phyloP scores from a whole-genome alignment of 352 stramenopile genomes.

The Pythium dissotocum region DNA sequence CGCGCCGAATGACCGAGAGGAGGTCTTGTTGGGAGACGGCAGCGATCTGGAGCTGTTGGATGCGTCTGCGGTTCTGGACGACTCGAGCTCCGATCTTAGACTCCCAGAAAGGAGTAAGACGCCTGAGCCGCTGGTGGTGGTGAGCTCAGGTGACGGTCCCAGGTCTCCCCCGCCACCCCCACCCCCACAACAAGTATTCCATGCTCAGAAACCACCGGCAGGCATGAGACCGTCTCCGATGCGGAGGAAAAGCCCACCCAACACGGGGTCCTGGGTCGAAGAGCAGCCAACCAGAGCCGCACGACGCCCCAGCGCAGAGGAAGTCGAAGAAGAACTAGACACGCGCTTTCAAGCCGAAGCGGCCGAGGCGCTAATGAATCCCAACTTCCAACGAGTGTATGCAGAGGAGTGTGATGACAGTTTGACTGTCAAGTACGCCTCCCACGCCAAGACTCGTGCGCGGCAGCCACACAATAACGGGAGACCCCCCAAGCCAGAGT shows the following conservation, averaged over 20 bases:
- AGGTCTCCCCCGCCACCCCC: neutral
- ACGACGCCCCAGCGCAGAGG: constrained; percentile 14
- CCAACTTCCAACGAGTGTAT: constrained; percentile 81
- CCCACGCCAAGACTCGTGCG: constrained; percentile 19
- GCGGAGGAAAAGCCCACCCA: constrained; percentile 6
- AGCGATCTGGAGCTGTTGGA: constrained; percentile 57
- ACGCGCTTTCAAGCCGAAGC: constrained; percentile 48
- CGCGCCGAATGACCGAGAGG: constrained; percentile 35
- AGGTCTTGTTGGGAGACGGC: constrained; percentile 33
- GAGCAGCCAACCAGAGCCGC: neutral
- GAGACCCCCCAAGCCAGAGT: constrained; percentile 11
- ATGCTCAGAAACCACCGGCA: constrained; percentile 7
- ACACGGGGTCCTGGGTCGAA: neutral
- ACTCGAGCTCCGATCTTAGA: constrained; percentile 51
- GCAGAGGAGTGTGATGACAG: constrained; percentile 81
- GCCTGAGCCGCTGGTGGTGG: constrained; percentile 9
- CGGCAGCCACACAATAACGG: constrained; percentile 11
- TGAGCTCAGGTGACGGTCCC: neutral
- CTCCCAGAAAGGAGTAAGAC: constrained; percentile 53
- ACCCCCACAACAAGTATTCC: constrained; percentile 4
- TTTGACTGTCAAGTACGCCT: constrained; percentile 66
- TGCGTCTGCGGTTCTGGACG: constrained; percentile 35
- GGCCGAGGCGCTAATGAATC: constrained; percentile 70
- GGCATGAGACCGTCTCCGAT: constrained; percentile 4
- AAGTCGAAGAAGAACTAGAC: constrained; percentile 27